phyloP scores from a whole-genome alignment of 306 rosid genomes.

The Inga leiocalycina region DNA sequence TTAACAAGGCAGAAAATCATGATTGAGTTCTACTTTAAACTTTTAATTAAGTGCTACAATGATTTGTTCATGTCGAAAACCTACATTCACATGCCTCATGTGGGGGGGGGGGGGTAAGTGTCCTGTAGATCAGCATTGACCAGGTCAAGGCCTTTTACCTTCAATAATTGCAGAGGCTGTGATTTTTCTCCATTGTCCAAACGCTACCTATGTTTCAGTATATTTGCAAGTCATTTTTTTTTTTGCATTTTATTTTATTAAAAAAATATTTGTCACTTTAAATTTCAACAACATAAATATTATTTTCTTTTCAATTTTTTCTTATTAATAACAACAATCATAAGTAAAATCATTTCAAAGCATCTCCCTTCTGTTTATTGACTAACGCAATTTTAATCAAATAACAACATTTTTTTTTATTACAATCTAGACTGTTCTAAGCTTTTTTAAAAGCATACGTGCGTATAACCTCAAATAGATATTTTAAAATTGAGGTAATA shows the following conservation, averaged over 20 bases:
- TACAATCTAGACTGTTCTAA: too few relatives aligned
- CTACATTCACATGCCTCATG: background rate
- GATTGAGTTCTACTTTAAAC: background rate
- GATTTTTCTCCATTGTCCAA: background rate
- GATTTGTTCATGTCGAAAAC: background rate
- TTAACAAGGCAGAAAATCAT: background rate
- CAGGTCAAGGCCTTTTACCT: background rate
- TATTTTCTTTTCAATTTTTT: too few relatives aligned
- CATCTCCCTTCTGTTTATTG: too few relatives aligned
- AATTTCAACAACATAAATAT: background rate
- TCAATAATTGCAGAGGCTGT: background rate
- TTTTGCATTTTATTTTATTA: too few relatives aligned
- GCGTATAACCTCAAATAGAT: background rate
- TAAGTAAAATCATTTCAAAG: too few relatives aligned
- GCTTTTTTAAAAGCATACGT: background rate
- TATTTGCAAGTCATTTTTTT: too few relatives aligned
- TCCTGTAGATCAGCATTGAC: background rate
- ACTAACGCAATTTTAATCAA: background rate
- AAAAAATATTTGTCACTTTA: background rate
- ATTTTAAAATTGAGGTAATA: background rate
- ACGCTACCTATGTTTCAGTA: background rate
- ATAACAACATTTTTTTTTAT: too few relatives aligned
- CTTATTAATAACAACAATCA: background rate
- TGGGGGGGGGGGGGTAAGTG: background rate
- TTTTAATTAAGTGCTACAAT: background rate